Evolutionary conservation across 768 basidiomycete genomes (phyloP), one percentile per base, ranked within the genome.

Genomic region (Cystobasidium tubakii): DNA sequence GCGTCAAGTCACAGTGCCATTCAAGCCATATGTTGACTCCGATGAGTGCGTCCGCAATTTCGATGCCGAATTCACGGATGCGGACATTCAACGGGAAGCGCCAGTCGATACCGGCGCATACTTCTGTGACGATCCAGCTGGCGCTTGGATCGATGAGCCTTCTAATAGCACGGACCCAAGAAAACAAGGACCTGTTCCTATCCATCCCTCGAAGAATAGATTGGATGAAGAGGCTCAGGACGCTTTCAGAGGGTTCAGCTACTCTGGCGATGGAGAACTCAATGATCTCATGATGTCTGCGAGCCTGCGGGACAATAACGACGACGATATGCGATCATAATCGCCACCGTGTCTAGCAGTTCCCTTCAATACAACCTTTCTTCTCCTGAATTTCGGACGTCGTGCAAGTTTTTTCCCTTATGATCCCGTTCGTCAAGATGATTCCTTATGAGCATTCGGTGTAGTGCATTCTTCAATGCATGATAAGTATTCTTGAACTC

Each of bases 31-130:
- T 75, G 96, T 99, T 76, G 94, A 97, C 82, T 95, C 92, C 21
- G 96, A 99, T 84, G 96, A 99, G 82, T 92, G 90, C 19, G 92
- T 92, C n/a, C 88, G 88, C 76, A 97, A 97, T 84, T 99, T 99
- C 80, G 96, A 99, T 81, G 91, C 92, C 33, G 93, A 97, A 82
- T 99, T 99, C 82, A 99, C 96, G 2, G 86, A 87, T 29, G 89
- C 91, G n/a, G 90, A 95, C 80, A 84, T 97, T 65, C 86, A 88
- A 19, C 88, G 91, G 75, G 84, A 85, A 74, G 84, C 87, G 53
- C 90, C 91, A 76, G 89, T 89, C 1, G 69, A 71, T 60, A 84
- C 66, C 83, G 84, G 77, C 83, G 83, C 31, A 17, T 53, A 64
- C 50, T 75, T 73, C 57, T 71, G 75, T 81, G 57, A 78, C 79